Evolutionary conservation across 2,329 filamentous ascomycete genomes (phyloP), one percentile per base, ranked within the genome.

Genomic region (Sporothrix variecibatus): DNA sequence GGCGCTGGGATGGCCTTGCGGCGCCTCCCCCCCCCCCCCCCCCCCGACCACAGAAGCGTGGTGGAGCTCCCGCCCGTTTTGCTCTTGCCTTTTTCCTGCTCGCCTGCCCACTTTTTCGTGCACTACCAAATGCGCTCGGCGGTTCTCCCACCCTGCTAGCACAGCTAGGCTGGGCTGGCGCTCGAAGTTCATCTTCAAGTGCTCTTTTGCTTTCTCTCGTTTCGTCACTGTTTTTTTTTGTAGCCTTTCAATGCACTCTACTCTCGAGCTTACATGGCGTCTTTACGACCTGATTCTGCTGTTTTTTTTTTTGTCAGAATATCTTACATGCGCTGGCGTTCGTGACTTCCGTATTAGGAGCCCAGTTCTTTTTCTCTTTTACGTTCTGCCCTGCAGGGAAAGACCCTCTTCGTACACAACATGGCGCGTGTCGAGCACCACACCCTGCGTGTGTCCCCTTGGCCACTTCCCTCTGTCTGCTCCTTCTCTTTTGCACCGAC

Each of bases 61-160:
- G 60, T 40, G 60, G 60, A 64, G 31, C 34, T 23, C 7, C 34
- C 8, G 43, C 65, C 62, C 15, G 40, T 51, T 28, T n/a, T 51
- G 40, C 43, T 68, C 40, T 67, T 49, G 23, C 64, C 64, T n/a
- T 64, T 67, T 49, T 40, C 40, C 26, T 46, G 40, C 8, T 28
- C 23, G 17, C 31, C 43, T 49, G 26, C 3, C 40, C 40, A 68
- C 64, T 31, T 68, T 49, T 68, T 68, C 7, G 20, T 31, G 40
- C 64, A 43, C 64, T 49, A 68, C 23, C 64, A 49, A 6, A 49
- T 64, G 34, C n/a, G 34, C 60, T 64, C 60, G 64, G 40, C 64
- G 64, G 62, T 67, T 31, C 64, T 49, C 64, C 34, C 23, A 49
- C 64, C 64, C 38, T 49, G 64, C 62, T 64, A n/a, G 31, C 34